These are phyloP conservation scores for Chaetomium globosum DNA, from an alignment of 2,329 filamentous ascomycete genomes.

Conservation along the genomic window DNA sequence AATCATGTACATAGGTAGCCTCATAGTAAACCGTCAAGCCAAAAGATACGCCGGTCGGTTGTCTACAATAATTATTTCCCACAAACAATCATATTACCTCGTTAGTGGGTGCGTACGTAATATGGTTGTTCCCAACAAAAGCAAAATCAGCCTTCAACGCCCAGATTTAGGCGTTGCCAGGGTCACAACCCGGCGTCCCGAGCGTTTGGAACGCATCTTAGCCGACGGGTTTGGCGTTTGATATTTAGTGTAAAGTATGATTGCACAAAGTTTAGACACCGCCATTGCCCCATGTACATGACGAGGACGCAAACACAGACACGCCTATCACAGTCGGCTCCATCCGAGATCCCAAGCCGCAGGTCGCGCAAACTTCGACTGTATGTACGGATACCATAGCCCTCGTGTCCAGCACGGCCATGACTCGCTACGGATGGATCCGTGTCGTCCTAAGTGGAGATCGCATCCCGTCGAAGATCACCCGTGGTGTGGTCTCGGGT, in stretches of 20 bases:
- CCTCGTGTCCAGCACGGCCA: background rate
- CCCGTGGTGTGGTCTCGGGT: background rate
- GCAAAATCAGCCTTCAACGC: background rate
- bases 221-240: constrained; percentile 15
- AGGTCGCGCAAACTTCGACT: background rate
- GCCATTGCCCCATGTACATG: background rate
- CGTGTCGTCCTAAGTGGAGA: constrained; percentile 17
- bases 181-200: constrained; percentile 3
- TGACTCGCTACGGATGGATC: constrained; percentile 8
- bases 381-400: background rate
- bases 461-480: constrained; percentile 5
- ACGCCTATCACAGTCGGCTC: background rate
- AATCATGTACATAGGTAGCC: background rate
- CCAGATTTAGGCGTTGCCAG: background rate
- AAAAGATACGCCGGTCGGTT: background rate
- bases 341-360: background rate
- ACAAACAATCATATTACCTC: background rate
- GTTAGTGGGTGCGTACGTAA: background rate
- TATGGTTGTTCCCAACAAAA: background rate
- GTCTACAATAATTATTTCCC: background rate
- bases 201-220: constrained; percentile 11
- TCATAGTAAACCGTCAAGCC: background rate
- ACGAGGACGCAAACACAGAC: background rate
- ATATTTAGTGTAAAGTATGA: background rate
- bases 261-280: constrained; percentile 1